phyloP scores from a whole-genome alignment of 2,329 filamentous ascomycete genomes.

The Neocatenulostroma microsporum region DNA sequence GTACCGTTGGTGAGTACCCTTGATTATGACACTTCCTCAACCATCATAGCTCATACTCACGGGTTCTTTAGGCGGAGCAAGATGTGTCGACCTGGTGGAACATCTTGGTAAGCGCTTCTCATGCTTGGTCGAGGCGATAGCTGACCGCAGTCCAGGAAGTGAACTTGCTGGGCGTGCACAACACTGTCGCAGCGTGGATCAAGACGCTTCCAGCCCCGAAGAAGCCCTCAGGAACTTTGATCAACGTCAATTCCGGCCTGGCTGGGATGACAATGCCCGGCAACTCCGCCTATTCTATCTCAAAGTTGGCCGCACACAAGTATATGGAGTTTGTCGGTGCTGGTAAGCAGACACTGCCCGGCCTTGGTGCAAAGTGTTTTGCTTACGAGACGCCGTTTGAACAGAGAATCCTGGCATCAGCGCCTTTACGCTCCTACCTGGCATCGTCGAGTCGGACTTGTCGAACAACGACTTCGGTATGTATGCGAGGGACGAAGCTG shows the following conservation, averaged over 20 bases:
- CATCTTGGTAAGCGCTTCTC: conserved; percentile 2
- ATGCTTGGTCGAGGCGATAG: too few relatives aligned
- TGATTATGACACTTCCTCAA: too few relatives aligned
- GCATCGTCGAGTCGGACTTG: conserved; percentile 16
- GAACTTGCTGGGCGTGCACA: conserved; percentile 8
- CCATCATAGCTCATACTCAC: too few relatives aligned
- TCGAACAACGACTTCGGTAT: conserved; percentile 12
- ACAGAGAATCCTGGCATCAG: conserved; percentile 19
- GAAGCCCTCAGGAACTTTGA: conserved; percentile 15
- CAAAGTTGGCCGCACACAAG: conserved; percentile 19
- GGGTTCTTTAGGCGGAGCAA: too few relatives aligned
- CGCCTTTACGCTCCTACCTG: conserved; percentile 20
- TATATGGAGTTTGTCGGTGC: conserved; percentile 19
- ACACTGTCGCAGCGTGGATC: conserved; percentile 8
- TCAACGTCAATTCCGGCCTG: conserved; percentile 16
- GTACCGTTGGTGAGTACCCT: too few relatives aligned
- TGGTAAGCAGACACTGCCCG: too few relatives aligned
- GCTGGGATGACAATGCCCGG: conserved; percentile 14
- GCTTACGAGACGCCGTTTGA: too few relatives aligned
- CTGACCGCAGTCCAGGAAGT: conserved; percentile 7
- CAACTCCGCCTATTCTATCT: conserved; percentile 19
- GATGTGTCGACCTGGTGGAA: conserved; percentile 6
- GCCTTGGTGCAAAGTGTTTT: too few relatives aligned
- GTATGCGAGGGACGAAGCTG: conserved; percentile 18
- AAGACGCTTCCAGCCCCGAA: conserved; percentile 5